Percentiles rank a stretch among this genome's conserved stretches.
These are phyloP conservation scores for Gonapodya prolifera DNA, from an alignment of 192 early-diverging fungal species.

Conservation along the genomic window DNA sequence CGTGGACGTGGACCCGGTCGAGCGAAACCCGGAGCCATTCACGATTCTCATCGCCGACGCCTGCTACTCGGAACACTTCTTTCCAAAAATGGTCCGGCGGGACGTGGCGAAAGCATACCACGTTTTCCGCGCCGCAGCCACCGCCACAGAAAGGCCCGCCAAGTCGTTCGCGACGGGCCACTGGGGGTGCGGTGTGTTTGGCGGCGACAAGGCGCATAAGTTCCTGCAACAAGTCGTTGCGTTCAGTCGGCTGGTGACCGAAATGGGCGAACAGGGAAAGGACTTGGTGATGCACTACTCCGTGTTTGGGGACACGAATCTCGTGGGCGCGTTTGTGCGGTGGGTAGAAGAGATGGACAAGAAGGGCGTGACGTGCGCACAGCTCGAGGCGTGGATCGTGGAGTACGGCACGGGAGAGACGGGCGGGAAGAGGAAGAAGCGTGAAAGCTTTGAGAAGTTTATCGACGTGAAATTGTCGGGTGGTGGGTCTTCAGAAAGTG, in stretches of 20 bases:
- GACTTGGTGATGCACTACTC: slow-evolving; percentile 14
- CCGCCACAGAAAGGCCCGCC: background rate
- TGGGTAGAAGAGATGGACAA: no score
- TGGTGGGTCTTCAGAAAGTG: no score
- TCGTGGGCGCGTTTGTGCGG: no score
- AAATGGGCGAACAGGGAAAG: slow-evolving; percentile 7
- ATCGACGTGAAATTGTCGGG: no score
- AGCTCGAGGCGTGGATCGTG: no score
- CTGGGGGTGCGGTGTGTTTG: slow-evolving; percentile 22
- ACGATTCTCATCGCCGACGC: slow-evolving; percentile 17
- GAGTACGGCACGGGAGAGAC: no score
- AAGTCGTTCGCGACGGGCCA: slow-evolving; percentile 13
- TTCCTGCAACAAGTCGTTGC: slow-evolving; percentile 7
- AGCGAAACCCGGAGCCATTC: slow-evolving; percentile 2
- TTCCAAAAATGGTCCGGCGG: slow-evolving; percentile 2
- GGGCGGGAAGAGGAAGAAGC: no score
- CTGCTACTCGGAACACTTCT: slow-evolving; percentile 2
- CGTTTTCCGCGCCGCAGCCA: slow-evolving; percentile 3
- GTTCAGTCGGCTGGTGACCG: slow-evolving; percentile 10
- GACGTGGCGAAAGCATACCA: slow-evolving; percentile 15
- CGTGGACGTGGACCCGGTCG: background rate
- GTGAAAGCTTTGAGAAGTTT: no score
- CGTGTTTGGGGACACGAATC: slow-evolving; percentile 15
- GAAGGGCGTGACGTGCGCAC: no score
- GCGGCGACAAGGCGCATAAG: slow-evolving; percentile 18